These are phyloP conservation scores for Linnemannia schmuckeri DNA, from an alignment of 192 early-diverging fungal species.

Conservation along the genomic window DNA sequence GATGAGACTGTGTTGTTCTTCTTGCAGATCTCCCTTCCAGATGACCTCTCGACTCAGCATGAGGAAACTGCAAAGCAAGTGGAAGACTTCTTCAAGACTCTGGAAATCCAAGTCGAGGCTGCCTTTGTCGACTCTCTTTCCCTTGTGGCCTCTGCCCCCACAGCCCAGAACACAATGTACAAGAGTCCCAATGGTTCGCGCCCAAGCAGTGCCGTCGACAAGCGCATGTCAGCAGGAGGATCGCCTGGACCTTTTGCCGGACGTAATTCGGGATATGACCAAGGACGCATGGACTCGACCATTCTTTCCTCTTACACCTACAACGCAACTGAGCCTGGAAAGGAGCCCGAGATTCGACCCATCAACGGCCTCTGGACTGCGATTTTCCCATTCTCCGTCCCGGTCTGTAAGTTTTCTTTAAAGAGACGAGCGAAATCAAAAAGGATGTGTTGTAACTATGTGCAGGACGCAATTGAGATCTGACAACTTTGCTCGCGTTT, in stretches of 20 bases:
- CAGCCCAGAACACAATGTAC: constrained; percentile 17
- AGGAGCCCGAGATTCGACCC: constrained; percentile 50
- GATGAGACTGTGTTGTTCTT: constrained; percentile 57
- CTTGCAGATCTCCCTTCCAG: constrained; percentile 51
- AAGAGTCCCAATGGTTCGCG: constrained; percentile 38
- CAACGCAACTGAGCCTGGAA: constrained; percentile 58
- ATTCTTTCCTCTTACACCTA: constrained; percentile 64
- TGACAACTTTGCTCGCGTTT: background rate
- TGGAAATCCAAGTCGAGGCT: constrained; percentile 70
- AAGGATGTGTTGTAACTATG: background rate
- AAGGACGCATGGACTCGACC: constrained; percentile 51
- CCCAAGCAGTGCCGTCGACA: constrained; percentile 30
- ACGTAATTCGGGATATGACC: constrained; percentile 30
- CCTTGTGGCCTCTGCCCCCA: constrained; percentile 1
- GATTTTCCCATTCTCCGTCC: constrained; percentile 64
- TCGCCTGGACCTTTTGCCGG: constrained; percentile 46
- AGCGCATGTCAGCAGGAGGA: constrained; percentile 10
- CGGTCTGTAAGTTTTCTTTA: constrained; percentile 63
- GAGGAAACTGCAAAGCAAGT: constrained; percentile 45
- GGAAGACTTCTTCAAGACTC: constrained; percentile 59
- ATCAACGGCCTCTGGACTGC: constrained; percentile 61
- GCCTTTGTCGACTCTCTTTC: constrained; percentile 58
- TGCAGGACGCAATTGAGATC: background rate
- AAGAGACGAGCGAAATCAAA: background rate
- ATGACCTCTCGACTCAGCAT: constrained; percentile 51